Evolutionary conservation across 805 yeast species (phyloP).

Genomic region (Saturnispora galanensis): DNA sequence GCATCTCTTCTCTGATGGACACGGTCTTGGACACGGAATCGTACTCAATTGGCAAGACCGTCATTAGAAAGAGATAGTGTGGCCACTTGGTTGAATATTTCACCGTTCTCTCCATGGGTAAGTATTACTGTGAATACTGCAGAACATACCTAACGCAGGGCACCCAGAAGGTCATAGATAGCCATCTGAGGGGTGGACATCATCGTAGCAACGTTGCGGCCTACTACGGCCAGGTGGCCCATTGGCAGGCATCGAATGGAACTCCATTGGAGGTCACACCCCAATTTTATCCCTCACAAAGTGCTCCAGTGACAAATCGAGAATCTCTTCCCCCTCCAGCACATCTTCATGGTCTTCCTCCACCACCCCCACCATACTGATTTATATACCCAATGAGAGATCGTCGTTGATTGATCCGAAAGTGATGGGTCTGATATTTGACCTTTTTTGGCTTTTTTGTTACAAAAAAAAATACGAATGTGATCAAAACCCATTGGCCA

Average conservation of each 20-base stretch:
- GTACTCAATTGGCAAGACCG: constrained; percentile 23
- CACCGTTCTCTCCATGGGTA: constrained; percentile 36
- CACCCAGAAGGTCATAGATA: constrained; percentile 74
- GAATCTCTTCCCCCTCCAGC: background rate
- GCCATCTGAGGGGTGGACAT: constrained; percentile 69
- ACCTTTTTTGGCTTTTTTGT: too few relatives aligned
- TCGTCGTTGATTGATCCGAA: too few relatives aligned
- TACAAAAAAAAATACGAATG: too few relatives aligned
- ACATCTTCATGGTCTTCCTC: background rate
- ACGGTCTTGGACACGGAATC: constrained; percentile 25
- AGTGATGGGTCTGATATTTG: too few relatives aligned
- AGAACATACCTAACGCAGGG: constrained; percentile 78
- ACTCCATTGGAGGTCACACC: constrained; percentile 31
- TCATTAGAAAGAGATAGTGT: background rate
- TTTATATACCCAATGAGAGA: background rate
- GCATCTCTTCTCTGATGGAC: constrained; percentile 16
- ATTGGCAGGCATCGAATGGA: constrained; percentile 13
- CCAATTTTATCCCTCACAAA: background rate
- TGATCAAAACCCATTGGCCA: too few relatives aligned
- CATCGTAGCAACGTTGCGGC: constrained; percentile 38
- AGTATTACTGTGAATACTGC: constrained; percentile 80
- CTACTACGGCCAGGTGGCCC: too few relatives aligned
- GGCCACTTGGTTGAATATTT: too few relatives aligned
- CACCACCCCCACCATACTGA: background rate
- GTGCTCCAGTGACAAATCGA: too few relatives aligned